Base-by-base conservation (phyloP, 805 yeast genomes). In the Yarrowia deformans region DNA sequence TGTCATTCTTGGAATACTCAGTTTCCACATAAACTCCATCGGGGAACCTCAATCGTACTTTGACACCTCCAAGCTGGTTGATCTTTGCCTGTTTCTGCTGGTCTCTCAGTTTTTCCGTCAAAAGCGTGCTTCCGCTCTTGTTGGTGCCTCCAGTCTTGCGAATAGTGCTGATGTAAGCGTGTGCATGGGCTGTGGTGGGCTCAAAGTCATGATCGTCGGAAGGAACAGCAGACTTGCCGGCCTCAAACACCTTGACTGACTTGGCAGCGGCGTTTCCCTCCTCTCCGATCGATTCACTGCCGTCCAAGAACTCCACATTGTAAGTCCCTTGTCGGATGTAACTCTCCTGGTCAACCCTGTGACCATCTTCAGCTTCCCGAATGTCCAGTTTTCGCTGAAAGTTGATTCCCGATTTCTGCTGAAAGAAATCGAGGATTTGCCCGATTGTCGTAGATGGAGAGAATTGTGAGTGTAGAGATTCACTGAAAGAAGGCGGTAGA, bases 351-450 rank as follows among this genome's bases (percentile, higher is more conserved):
- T 60, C 66, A 8, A 60, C 52, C 13, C 45, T 60, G 13, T 52
- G 40, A 6, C 45, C 68, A 23, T 49, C 68, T 39, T 54, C 60
- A 9, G 45, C 56, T 18, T 63, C 56, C 0, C 55, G 18, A 23
- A 63, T 63, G 45, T 37, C 39, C 48, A 63, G 32, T 39, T 49
- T 48, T 40, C 68, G 45, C 45, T 63, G 48, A 5, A 75, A 66
- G 50, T 73, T 73, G 69, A 75, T 68, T 14, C 74, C 75, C 1
- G 73, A 69, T 10, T 54, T 64, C 9, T 48, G 48, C 54, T 75
- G 75, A 61, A 75, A 75, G 54, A 69, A 69, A 48, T 67, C 56
- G 14, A 75, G 70, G n/a, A 75, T 70, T 9, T 67, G 45, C 71
- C 74, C 73, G 4, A 75, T 42, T 2, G 75, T 66, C 1, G 73